Conservation (phyloP, 768 basidiomycete genomes). For the Tricholoma hemisulphureum region DNA sequence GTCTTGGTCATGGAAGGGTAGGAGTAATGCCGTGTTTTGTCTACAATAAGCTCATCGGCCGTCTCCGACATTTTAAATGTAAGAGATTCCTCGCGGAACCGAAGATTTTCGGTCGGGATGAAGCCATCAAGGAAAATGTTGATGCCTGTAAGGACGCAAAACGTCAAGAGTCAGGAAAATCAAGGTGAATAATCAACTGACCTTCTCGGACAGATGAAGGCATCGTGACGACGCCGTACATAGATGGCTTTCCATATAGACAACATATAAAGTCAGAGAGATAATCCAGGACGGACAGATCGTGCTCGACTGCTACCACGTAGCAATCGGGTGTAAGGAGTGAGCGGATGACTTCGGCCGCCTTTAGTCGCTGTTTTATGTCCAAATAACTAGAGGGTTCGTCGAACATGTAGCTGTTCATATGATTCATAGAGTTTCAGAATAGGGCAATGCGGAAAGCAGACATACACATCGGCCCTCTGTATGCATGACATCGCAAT, state of each 20-base stretch:
- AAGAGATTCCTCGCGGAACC: slow-evolving; percentile 94
- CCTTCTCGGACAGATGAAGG: slow-evolving; percentile 98
- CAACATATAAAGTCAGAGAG: slow-evolving; percentile 98
- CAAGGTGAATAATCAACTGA: slow-evolving; percentile 27
- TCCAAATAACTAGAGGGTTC: slow-evolving; percentile 99
- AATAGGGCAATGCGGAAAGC: neutral
- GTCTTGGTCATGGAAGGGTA: slow-evolving; percentile 99
- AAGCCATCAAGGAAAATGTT: slow-evolving; percentile 99
- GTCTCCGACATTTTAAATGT: slow-evolving; percentile 98
- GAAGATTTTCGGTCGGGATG: slow-evolving; percentile 97
- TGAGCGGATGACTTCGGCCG: slow-evolving; percentile 91
- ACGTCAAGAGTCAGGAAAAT: slow-evolving; percentile 4
- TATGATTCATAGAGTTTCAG: neutral
- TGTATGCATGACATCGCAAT: slow-evolving; percentile 98
- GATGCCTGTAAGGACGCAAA: slow-evolving; percentile 59
- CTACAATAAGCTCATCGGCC: slow-evolving; percentile 83
- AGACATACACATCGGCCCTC: slow-evolving; percentile 85
- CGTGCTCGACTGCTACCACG: slow-evolving; percentile 98
- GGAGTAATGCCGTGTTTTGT: slow-evolving; percentile 85
- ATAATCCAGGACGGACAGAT: slow-evolving; percentile 96
- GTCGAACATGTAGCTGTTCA: slow-evolving; percentile 91
- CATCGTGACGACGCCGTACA: slow-evolving; percentile 99
- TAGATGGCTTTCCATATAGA: slow-evolving; percentile 94
- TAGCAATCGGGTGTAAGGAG: slow-evolving; percentile 83
- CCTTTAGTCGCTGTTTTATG: slow-evolving; percentile 91